These are phyloP conservation scores for Cryptococcus sp. DNA, from an alignment of 1,284 basidiomycete genomes.

Conservation along the genomic window DNA sequence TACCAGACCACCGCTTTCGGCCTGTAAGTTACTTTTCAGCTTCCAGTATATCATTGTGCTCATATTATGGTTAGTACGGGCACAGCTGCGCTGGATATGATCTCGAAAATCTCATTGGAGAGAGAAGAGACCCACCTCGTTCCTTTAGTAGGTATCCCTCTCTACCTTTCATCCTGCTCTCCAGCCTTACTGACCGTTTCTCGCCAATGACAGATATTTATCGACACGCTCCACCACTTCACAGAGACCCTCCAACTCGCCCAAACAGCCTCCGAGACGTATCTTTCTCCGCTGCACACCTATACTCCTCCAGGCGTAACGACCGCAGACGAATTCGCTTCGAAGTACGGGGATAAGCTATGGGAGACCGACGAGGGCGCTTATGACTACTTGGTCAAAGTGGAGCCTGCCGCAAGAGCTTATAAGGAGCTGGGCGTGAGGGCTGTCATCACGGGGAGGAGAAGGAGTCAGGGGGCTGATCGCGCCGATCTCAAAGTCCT, in stretches of 20 bases:
- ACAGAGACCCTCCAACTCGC: conserved; percentile 87
- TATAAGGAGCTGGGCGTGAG: conserved; percentile 79
- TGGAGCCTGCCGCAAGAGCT: conserved; percentile 88
- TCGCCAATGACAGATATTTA: conserved; percentile 65
- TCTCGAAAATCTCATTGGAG: conserved; percentile 67
- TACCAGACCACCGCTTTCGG: conserved; percentile 94
- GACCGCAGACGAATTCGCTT: conserved; percentile 75
- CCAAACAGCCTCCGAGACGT: conserved; percentile 73
- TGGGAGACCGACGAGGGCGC: conserved; percentile 88
- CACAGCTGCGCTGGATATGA: conserved; percentile 87
- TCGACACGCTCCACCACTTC: conserved; percentile 98
- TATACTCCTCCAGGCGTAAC: conserved; percentile 77
- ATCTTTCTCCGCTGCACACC: conserved; percentile 71
- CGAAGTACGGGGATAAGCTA: conserved; percentile 73
- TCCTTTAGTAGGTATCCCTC: conserved; percentile 45
- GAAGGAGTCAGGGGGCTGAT: conserved; percentile 88
- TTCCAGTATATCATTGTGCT: background rate
- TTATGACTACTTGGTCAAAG: conserved; percentile 95
- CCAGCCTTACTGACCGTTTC: background rate
- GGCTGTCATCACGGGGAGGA: conserved; percentile 90
- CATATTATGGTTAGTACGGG: conserved; percentile 61
- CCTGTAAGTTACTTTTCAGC: conserved; percentile 54
- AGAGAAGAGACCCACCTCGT: conserved; percentile 55
- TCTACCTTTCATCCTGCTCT: too few species aligned
- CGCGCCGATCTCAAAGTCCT: conserved; percentile 79